These are phyloP conservation scores for Fremontodendron californicum DNA, from an alignment of 345 rosid genomes.

Conservation along the genomic window DNA sequence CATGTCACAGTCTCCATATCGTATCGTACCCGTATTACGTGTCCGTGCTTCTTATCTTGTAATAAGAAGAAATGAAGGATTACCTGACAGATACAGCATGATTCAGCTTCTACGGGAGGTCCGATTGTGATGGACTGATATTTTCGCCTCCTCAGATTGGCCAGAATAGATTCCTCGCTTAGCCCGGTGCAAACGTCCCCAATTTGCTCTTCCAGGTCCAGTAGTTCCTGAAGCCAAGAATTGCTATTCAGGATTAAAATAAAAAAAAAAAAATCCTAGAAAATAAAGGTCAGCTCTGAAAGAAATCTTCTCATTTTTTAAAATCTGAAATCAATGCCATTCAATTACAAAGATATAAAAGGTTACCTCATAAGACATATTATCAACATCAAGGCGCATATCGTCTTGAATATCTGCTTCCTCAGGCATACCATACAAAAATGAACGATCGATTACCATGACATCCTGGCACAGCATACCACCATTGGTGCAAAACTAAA, in stretches of 20 bases:
- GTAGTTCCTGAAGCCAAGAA: slow-evolving; percentile 23
- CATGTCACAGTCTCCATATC: too few relatives aligned
- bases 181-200: slow-evolving; percentile 28
- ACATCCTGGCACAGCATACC: slow-evolving; percentile 19
- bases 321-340: not conserved
- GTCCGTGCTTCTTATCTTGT: too few relatives aligned
- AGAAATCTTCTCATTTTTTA: not conserved
- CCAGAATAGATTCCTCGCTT: slow-evolving; percentile 20
- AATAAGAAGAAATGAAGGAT: not conserved
- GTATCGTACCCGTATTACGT: too few relatives aligned
- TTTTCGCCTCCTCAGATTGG: slow-evolving; percentile 12
- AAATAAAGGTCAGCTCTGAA: not conserved
- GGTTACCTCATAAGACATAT: slow-evolving; percentile 37
- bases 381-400: slow-evolving; percentile 29
- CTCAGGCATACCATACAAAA: slow-evolving; percentile 3
- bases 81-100: slow-evolving; percentile 47
- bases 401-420: slow-evolving; percentile 2
- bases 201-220: slow-evolving; percentile 27
- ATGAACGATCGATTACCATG: slow-evolving; percentile 4
- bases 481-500: not conserved
- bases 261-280: not conserved
- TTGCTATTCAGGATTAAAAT: not conserved
- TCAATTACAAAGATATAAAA: not conserved
- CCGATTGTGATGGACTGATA: slow-evolving; percentile 6
- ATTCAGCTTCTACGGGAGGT: not conserved